Conservation (phyloP, 129 eudicot species). For the Flaveria trinervia region DNA sequence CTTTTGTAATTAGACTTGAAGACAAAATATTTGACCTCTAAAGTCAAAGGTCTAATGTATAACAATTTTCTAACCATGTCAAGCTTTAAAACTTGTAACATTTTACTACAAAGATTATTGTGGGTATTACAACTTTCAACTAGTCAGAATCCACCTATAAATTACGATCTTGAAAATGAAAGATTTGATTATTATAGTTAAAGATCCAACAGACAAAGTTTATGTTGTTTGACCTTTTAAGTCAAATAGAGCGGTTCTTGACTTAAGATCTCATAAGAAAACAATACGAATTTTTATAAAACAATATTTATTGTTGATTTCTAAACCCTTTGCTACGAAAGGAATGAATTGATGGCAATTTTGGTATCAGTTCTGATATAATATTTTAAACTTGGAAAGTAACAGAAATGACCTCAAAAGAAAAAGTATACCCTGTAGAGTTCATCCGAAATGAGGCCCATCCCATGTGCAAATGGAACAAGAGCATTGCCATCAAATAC, state of each 20-base stretch:
- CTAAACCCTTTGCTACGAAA: slow-evolving; percentile 1
- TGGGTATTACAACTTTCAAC: neutral
- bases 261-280: neutral
- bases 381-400: slow-evolving; percentile 2
- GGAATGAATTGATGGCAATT: neutral
- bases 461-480: slow-evolving; percentile 94
- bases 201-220: neutral
- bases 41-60: slow-evolving; percentile 17
- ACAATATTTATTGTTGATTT: neutral
- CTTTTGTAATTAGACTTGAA: slow-evolving; percentile 11
- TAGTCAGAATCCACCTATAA: neutral
- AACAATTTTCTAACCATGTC: slow-evolving; percentile 7
- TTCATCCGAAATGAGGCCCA: slow-evolving; percentile 95
- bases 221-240: neutral
- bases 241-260: neutral
- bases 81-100: neutral
- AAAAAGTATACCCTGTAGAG: slow-evolving; percentile 54
- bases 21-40: neutral
- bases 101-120: neutral
- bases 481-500: slow-evolving; percentile 90
- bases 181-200: neutral
- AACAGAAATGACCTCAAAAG: neutral
- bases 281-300: neutral
- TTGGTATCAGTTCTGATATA: neutral
- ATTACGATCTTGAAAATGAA: slow-evolving; percentile 11